Evolutionary conservation across 768 basidiomycete species (phyloP), one percentile per base, ranked within the genome.

Genomic region (Roridomyces roridus): DNA sequence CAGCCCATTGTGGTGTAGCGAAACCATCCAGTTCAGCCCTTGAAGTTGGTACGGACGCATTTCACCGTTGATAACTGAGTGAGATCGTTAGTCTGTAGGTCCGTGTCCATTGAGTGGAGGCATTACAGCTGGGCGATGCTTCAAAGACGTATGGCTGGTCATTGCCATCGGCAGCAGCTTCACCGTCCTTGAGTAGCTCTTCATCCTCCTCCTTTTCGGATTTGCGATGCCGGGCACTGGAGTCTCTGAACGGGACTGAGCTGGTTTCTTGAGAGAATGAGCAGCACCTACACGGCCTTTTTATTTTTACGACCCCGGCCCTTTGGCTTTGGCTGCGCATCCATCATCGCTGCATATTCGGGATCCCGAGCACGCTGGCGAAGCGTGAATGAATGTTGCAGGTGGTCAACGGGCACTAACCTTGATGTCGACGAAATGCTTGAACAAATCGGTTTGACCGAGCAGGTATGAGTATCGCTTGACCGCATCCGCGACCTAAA

Each of bases 141-240:
- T 98, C 95, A 57, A 98, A 99, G 5, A 98, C 94, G 62, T 87
- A 93, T 0, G 96, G 92, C 58, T 95, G 91, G 64, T 97, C 94
- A 61, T 89, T 86, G 3, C 92, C 92, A 54, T 87, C 89, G 9
- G 83, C 85, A 17, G 85, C 90, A 34, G 87, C 79, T 63, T 93
- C 92, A 7, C 89, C 90, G 43, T 92, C 92, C 67, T 94, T 92
- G 37, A 98, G 73, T 67, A 99, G 67, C 73, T 99, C 96, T 60
- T 96, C 95, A 51, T 98, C 97, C 71, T 98, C 97, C 67, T 99
- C 97, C 74, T 97, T 97, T 73, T 99, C 97, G 0, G 93, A 95
- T 72, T 95, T 97, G 50, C 96, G 86, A 67, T 95, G 94, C 10
- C 96, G 89, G 24, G 89, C 83, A 45, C 71, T 86, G 45, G 87